Percentiles rank a stretch among this genome's conserved stretches.
Conservation (phyloP, 2,329 filamentous ascomycete species). For the Xylariomycetidae sp. region DNA sequence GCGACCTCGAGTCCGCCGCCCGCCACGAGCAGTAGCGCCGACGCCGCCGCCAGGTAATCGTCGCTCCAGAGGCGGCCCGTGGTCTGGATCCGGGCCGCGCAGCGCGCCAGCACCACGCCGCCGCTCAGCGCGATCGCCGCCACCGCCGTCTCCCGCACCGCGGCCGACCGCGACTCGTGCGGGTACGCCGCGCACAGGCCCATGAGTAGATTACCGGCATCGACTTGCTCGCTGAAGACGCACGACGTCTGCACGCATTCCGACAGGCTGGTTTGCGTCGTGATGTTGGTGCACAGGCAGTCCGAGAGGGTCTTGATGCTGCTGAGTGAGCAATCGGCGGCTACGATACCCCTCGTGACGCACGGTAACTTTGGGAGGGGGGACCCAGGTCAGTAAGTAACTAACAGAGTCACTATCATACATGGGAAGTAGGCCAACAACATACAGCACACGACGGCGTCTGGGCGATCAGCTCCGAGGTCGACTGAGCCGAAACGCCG, state of each 20-base stretch:
- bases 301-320: slow-evolving; percentile 7
- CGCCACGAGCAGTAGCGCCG: slow-evolving; percentile 9
- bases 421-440: too few relatives aligned
- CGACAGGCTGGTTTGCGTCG: slow-evolving; percentile 9
- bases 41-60: slow-evolving; percentile 6
- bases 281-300: slow-evolving; percentile 12
- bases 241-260: slow-evolving; percentile 15
- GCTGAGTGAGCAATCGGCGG: slow-evolving; percentile 10
- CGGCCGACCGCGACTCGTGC: slow-evolving; percentile 11
- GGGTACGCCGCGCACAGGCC: slow-evolving; percentile 14
- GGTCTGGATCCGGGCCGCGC: slow-evolving; percentile 10
- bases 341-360: background rate
- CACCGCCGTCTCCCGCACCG: slow-evolving; percentile 8
- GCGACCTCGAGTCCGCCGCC: slow-evolving; percentile 14
- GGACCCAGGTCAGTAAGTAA: too few relatives aligned
- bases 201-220: slow-evolving; percentile 1
- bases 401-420: too few relatives aligned
- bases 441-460: too few relatives aligned
- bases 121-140: slow-evolving; percentile 10
- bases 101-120: slow-evolving; percentile 11
- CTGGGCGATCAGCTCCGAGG: too few relatives aligned
- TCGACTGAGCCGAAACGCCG: too few relatives aligned
- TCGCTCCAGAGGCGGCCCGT: slow-evolving; percentile 15
- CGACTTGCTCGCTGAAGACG: slow-evolving; percentile 11
- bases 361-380: background rate